A percentile compares a stretch with the other conserved stretches of the same genome.
These are phyloP conservation scores for Aristolochia contorta DNA, from an alignment of 164 flowering plant genomes.

Conservation along the genomic window DNA sequence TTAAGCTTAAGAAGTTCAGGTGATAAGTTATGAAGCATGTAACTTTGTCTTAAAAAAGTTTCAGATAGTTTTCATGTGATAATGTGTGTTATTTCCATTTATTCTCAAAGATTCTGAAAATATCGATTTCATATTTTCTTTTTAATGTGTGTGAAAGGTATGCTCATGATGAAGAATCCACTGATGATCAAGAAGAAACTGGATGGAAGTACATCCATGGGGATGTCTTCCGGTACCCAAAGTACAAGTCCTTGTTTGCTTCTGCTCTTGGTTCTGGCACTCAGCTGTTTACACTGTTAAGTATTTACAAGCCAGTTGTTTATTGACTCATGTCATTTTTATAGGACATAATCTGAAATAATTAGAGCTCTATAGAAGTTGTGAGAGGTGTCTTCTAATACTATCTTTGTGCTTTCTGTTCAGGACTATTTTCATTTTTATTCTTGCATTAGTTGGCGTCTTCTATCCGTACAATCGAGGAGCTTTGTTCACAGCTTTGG, in stretches of 20 bases:
- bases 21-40: no score
- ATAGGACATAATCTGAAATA: neutral
- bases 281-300: conserved; percentile 30
- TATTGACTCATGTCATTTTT: neutral
- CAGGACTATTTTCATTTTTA: conserved; percentile 33
- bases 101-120: no score
- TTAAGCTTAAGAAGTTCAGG: no score
- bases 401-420: neutral
- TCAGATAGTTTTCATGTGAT: no score
- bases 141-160: conserved; percentile 14
- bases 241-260: conserved; percentile 29
- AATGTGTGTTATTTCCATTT: no score
- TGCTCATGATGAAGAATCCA: conserved; percentile 32
- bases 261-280: conserved; percentile 37
- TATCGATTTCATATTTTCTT: neutral
- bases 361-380: conserved; percentile 1
- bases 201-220: conserved; percentile 41
- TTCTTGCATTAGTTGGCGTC: conserved; percentile 31
- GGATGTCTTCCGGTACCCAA: conserved; percentile 35
- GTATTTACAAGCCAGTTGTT: conserved; percentile 2
- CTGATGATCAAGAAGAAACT: conserved; percentile 33
- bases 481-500: conserved; percentile 33
- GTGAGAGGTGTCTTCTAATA: neutral
- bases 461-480: conserved; percentile 40
- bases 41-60: no score